Evolutionary conservation across 2,329 filamentous ascomycete genomes (phyloP), one percentile per base, ranked within the genome.

Genomic region (Rhytidhysteron rufulum): DNA sequence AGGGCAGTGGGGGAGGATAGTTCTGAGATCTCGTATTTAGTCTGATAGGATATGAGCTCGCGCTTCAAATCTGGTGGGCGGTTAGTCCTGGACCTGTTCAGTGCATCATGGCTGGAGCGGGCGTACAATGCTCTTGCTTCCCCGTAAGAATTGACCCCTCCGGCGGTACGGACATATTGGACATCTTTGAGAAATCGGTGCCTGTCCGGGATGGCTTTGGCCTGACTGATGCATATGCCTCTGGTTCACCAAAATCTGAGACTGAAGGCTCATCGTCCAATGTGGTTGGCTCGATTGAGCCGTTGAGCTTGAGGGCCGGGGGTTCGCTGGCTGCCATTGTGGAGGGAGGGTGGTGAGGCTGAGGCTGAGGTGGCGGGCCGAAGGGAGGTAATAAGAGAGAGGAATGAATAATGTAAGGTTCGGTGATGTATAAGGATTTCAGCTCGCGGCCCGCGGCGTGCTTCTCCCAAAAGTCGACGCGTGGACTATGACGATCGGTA

Each of bases 121-220:
- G 44, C 83, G 56, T 66, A 95, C 89, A 98, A 66, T 98, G 93
- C 66, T 98, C 93, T 76, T 98, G 91, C 71, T 96, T 97, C 52
- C 93, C 93, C 0, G 90, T 95, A 61, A 98, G 70, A 49, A 83
- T 69, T 36, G 78, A 77, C 17, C 76, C 77, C 24, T 73, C 70
- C n/a, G 73, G 74, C 35, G 74, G 72, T 40, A 69, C 59, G 19
- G 72, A 73, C 43, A 63, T 56, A 30, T 54, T 63, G n/a, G 71
- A 73, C 31, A 60, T 51, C 48, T 64, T 65, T 33, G 60, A 61
- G 30, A 37, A 54, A 60, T 44, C 45, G 61, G 46, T 65, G 42
- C 21, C 17, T 39, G 39, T 6, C 60, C 60, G 19, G 55, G 55
- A 30, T 37, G 42, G 38, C 40, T 35, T 17, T 21, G 34, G 19